phyloP scores from a whole-genome alignment of 2,329 filamentous ascomycete species.

The Periconia macrospinosa region DNA sequence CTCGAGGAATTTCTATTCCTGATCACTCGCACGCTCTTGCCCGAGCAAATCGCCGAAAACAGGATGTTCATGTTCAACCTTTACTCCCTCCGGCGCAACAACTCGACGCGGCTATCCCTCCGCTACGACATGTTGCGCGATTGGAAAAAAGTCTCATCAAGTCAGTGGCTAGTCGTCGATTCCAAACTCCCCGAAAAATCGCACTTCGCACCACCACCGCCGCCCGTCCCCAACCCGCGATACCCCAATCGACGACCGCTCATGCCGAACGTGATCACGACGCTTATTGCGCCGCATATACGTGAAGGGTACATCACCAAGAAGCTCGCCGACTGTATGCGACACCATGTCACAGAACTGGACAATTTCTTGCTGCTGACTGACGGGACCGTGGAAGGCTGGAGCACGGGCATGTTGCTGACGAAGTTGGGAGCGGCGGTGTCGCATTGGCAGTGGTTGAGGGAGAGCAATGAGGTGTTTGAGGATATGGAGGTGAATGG shows the following conservation, averaged over 20 bases:
- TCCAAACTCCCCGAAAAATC: not conserved
- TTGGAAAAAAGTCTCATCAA: slow-evolving; percentile 16
- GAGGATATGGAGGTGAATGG: slow-evolving; percentile 25
- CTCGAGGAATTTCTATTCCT: slow-evolving; percentile 25
- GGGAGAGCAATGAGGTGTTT: slow-evolving; percentile 24
- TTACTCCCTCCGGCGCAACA: slow-evolving; percentile 22
- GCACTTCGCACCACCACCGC: not conserved
- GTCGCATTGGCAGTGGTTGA: slow-evolving; percentile 33
- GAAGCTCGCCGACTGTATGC: slow-evolving; percentile 27
- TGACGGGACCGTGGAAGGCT: slow-evolving; percentile 20
- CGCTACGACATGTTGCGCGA: slow-evolving; percentile 32
- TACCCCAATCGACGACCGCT: slow-evolving; percentile 6
- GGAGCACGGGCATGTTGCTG: slow-evolving; percentile 13
- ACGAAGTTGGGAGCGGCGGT: slow-evolving; percentile 13
- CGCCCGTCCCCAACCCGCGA: not conserved
- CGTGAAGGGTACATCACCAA: slow-evolving; percentile 16
- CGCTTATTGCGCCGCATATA: slow-evolving; percentile 21
- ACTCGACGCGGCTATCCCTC: slow-evolving; percentile 19
- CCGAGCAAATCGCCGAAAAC: slow-evolving; percentile 29
- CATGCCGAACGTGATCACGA: slow-evolving; percentile 25
- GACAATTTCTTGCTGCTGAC: slow-evolving; percentile 24
- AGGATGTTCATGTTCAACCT: slow-evolving; percentile 17
- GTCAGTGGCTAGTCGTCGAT: slow-evolving; percentile 12
- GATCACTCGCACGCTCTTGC: slow-evolving; percentile 25
- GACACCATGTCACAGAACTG: slow-evolving; percentile 30